Evolutionary conservation across 495 filamentous ascomycete species (phyloP), one percentile per base, ranked within the genome.

Genomic region (Rhypophila decipiens): DNA sequence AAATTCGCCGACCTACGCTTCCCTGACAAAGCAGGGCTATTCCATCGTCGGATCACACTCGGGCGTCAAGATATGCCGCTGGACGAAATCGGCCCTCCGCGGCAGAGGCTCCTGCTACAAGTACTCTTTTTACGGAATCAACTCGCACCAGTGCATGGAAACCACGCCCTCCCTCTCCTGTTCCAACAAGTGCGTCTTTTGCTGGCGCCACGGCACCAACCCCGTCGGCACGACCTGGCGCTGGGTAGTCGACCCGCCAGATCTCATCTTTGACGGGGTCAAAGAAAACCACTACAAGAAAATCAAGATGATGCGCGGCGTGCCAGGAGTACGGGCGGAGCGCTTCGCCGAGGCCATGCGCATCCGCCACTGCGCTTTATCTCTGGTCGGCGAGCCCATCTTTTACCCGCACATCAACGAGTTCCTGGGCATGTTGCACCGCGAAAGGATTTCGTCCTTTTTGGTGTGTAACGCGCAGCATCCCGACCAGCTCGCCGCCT

Each of bases 381-480:
- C 79, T 58, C 74, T 97, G 36, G 91, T 97, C 31, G 91, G 91
- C 47, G 91, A 97, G 62, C 91, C 91, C 5, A 95, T 97, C 53
- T 97, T 96, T 75, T 97, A 97, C 64, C 91, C 91, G 18, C 84
- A 91, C 64, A 97, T 97, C 71, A 96, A 97, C 65, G 84, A 85
- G 51, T 90, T 97, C 59, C 64, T 91, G 1, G 76, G 73, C 34
- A 71, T 96, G 69, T 72, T 97, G 48, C 91, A 97, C 67, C 67
- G 57, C 17, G 86, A 93, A 60, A 86, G 79, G 60, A 95, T 97
- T 56, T 94, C 87, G 13, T 91, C 84, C 38, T 97, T 97, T 73
- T 75, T 97, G 0, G 91, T 97, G 41, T 97, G 91, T 72, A 97
- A 97, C 63, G 91, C 91, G n/a, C 91, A 97, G 59, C 91, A 97